Conservation (phyloP, 2,329 filamentous ascomycete genomes). For the Epichloe hybrida region DNA sequence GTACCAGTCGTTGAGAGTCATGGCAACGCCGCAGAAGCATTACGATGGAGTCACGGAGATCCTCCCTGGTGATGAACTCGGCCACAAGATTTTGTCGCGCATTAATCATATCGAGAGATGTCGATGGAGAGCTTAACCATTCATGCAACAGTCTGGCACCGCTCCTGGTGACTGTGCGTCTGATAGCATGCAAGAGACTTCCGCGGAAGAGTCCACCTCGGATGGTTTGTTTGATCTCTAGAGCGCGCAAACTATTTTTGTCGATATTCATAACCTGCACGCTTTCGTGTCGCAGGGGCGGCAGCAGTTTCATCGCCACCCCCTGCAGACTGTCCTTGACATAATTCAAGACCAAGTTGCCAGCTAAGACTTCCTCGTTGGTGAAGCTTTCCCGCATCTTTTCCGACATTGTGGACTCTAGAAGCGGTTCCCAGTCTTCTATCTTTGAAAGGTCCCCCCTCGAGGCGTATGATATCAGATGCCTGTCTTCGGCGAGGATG, state of each 20-base stretch:
- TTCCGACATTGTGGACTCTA: constrained; percentile 56
- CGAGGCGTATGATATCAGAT: constrained; percentile 61
- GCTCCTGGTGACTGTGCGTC: constrained; percentile 81
- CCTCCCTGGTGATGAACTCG: constrained; percentile 54
- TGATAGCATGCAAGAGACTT: constrained; percentile 79
- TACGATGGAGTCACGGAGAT: constrained; percentile 57
- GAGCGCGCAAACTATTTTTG: constrained; percentile 74
- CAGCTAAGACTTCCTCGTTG: constrained; percentile 57
- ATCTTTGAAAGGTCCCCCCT: constrained; percentile 33
- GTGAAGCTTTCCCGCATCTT: constrained; percentile 45
- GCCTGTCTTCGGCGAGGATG: constrained; percentile 60
- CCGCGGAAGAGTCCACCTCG: constrained; percentile 67
- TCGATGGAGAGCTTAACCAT: constrained; percentile 82
- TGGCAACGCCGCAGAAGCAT: constrained; percentile 59
- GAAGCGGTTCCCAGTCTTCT: constrained; percentile 58
- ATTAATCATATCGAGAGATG: constrained; percentile 68
- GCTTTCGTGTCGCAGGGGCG: constrained; percentile 60
- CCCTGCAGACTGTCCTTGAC: constrained; percentile 67
- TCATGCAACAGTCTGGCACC: constrained; percentile 73
- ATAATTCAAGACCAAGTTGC: constrained; percentile 72
- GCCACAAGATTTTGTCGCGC: constrained; percentile 70
- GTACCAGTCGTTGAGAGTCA: constrained; percentile 79
- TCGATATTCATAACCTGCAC: constrained; percentile 81
- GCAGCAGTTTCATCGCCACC: constrained; percentile 66
- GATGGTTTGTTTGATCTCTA: constrained; percentile 81